Base-by-base conservation (phyloP, 306 rosid species). In the Rosa persica region DNA sequence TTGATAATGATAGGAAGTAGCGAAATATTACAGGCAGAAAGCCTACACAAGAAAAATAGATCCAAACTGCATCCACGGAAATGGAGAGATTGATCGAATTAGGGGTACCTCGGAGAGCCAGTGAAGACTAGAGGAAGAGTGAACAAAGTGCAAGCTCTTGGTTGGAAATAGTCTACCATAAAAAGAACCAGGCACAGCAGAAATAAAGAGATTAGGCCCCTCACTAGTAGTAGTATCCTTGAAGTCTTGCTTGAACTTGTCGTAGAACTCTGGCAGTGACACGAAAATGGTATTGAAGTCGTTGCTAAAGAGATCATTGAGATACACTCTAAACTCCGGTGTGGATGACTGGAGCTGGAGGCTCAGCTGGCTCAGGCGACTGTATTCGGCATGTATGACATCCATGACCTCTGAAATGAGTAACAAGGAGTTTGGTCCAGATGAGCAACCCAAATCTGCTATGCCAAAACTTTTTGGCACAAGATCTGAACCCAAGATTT, bases 391-490 rank as follows among this genome's bases (percentile, higher is more conserved):
- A 34, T 78, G 34, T 0, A 94, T 27, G 16, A 48, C 62, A 15
- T 88, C 78, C 3, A 88, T 30, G 25, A 92, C 79, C 73, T 90
- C 81, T 0, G 83, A 86, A 38, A 92, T 74, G 3, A 88, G 83
- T 5, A 47, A 11, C 40, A 94, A 52, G 0, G 87, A 74, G 84
- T 94, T 92, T 36, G 97, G 98, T 9, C 98, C 98, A 2, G 93
- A 88, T 12, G 97, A 90, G 60, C 98, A 92, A 13, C 98, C 98
- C 65, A 94, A 81, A 75, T 94, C 98, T 0, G 90, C 98, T 15
- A 94, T 87, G 44, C 83, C 83, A 79, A 94, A 80, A 84, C 86
- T 92, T 72, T 49, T 72, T 0, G 82, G 81, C 54, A 60, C 25
- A 13, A 19, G 23, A 20, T 27, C 76, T 67, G 46, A 42, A 42